Evolutionary conservation across 2,329 filamentous ascomycete genomes (phyloP).

Genomic region (Tolypocladium amazonense): DNA sequence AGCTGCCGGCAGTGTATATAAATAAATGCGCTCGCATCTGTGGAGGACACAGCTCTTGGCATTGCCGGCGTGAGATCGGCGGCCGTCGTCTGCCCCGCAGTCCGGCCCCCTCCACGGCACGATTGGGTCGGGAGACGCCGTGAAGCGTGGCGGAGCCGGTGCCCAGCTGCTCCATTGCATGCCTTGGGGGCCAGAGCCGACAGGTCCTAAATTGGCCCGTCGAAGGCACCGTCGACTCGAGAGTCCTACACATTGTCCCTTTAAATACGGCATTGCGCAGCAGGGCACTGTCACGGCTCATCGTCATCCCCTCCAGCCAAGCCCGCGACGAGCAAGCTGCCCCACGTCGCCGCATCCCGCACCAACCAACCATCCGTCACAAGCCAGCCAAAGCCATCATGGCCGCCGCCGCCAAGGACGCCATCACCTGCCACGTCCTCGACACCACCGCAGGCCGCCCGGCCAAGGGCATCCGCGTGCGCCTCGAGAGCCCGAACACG

Average conservation of each 20-base stretch:
- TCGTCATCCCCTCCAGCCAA: background rate
- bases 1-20: background rate
- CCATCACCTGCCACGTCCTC: constrained; percentile 80
- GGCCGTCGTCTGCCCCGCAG: background rate
- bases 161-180: background rate
- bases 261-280: background rate
- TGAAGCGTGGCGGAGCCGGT: background rate
- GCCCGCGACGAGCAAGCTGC: background rate
- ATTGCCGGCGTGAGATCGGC: background rate
- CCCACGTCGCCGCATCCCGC: background rate
- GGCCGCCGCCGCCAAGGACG: constrained; percentile 33
- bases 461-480: constrained; percentile 54
- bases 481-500: constrained; percentile 39
- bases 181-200: background rate
- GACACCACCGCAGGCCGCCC: constrained; percentile 69
- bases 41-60: background rate
- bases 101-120: background rate
- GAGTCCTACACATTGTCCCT: background rate
- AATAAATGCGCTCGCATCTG: background rate
- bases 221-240: background rate
- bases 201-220: background rate
- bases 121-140: background rate
- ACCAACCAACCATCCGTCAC: background rate
- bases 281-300: background rate
- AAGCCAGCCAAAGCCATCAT: background rate